phyloP scores from a whole-genome alignment of 169 alveolate species.

The Eimeria acervulina region DNA sequence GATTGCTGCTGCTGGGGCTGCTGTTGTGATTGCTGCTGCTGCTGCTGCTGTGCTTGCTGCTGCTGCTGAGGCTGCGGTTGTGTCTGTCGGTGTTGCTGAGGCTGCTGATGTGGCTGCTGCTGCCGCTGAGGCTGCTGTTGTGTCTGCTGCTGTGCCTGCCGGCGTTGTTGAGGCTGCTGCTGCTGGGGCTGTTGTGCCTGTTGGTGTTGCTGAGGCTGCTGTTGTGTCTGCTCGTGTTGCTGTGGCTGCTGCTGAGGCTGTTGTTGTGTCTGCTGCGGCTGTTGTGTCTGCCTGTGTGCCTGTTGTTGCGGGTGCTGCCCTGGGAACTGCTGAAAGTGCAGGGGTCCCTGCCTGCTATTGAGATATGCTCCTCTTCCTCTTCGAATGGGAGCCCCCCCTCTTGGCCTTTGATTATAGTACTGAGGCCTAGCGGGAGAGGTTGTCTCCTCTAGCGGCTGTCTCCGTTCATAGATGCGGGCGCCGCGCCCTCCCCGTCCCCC shows the following conservation, averaged over 20 bases:
- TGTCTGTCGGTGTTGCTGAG: not conserved
- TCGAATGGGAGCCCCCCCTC: not conserved
- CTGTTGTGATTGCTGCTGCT: not conserved
- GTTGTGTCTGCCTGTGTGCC: not conserved
- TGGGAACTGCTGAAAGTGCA: not conserved
- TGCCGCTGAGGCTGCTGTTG: no score
- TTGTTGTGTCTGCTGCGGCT: not conserved
- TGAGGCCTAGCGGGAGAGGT: not conserved
- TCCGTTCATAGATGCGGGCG: not conserved
- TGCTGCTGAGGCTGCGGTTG: not conserved
- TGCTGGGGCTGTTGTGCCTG: not conserved
- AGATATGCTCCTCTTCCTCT: not conserved
- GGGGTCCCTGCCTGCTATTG: not conserved
- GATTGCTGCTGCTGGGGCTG: not conserved
- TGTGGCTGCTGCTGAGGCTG: not conserved
- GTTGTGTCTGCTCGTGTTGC: not conserved
- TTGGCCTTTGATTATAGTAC: not conserved
- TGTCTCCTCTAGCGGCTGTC: not conserved
- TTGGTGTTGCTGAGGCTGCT: not conserved
- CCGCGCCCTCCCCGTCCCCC: constrained; percentile 19
- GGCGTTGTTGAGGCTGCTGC: not conserved
- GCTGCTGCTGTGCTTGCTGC: not conserved
- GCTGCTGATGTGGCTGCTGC: not conserved
- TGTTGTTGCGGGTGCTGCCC: not conserved
- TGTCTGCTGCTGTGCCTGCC: not conserved